Conservation (phyloP, 176 grass and related monocot species). For the Oryza glumipatula region DNA sequence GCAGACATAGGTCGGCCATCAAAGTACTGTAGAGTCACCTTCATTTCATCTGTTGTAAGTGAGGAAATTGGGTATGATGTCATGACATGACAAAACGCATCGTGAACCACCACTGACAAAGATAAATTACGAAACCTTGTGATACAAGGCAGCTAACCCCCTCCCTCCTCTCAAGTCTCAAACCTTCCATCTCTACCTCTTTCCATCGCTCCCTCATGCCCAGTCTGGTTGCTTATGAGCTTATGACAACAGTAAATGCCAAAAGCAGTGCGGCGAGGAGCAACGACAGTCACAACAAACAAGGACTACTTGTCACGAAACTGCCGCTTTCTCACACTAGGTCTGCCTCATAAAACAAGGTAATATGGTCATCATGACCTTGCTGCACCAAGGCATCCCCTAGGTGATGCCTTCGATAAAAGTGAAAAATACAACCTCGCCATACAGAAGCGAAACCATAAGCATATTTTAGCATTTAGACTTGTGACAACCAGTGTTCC, state of each 20-base stretch:
- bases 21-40: conserved; percentile 83
- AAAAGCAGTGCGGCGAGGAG: background rate
- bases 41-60: conserved; percentile 81
- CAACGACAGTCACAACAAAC: background rate
- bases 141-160: background rate
- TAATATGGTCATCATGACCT: background rate
- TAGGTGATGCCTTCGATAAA: background rate
- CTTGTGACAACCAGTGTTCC: background rate
- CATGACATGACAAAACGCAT: conserved; percentile 21
- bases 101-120: conserved; percentile 19
- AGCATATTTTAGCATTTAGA: conserved; percentile 18
- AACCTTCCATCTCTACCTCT: background rate
- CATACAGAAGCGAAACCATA: conserved; percentile 17
- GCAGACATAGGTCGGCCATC: conserved; percentile 86
- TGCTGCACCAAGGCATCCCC: background rate
- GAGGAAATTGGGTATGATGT: conserved; percentile 27
- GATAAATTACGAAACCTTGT: background rate
- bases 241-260: background rate
- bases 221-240: background rate
- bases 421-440: background rate
- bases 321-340: background rate
- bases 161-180: background rate
- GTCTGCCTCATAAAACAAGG: background rate
- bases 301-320: background rate
- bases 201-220: background rate